A percentile compares a stretch with the other conserved stretches of the same genome.
Evolutionary conservation across 495 filamentous ascomycete species (phyloP).

Genomic region (Penicillium malachiteum): DNA sequence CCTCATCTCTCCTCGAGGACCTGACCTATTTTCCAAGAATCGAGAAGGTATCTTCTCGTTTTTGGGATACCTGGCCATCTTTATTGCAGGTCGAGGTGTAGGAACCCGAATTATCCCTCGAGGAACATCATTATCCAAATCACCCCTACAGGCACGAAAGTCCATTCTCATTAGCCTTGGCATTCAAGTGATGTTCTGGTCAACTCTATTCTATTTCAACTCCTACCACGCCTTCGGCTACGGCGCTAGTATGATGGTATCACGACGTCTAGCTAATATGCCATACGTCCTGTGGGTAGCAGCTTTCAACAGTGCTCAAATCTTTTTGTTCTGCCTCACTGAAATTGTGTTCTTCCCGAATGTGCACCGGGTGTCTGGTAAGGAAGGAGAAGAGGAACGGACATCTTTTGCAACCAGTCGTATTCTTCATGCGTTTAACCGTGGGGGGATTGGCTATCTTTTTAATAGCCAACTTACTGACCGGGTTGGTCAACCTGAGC

Average conservation of each 20-base stretch:
- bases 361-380: constrained; percentile 55
- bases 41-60: constrained; percentile 94
- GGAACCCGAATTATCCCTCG: constrained; percentile 77
- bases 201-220: constrained; percentile 60
- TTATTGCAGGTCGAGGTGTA: constrained; percentile 80
- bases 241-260: constrained; percentile 64
- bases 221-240: constrained; percentile 68
- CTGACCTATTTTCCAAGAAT: constrained; percentile 79
- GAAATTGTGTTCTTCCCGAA: constrained; percentile 76
- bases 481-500: constrained; percentile 83
- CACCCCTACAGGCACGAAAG: constrained; percentile 42
- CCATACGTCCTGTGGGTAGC: constrained; percentile 91
- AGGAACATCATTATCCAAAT: constrained; percentile 36
- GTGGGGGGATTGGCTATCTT: constrained; percentile 86
- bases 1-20: constrained; percentile 72
- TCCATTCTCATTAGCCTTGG: constrained; percentile 59
- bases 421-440: constrained; percentile 79
- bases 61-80: constrained; percentile 90
- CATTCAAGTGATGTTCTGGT: constrained; percentile 64
- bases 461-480: constrained; percentile 83
- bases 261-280: constrained; percentile 86
- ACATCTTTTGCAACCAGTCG: constrained; percentile 72
- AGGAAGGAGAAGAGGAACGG: constrained; percentile 49
- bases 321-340: constrained; percentile 72
- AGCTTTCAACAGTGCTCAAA: constrained; percentile 79